These are phyloP conservation scores for Gelatoporia subvermispora DNA, from an alignment of 768 basidiomycete genomes.

Conservation along the genomic window DNA sequence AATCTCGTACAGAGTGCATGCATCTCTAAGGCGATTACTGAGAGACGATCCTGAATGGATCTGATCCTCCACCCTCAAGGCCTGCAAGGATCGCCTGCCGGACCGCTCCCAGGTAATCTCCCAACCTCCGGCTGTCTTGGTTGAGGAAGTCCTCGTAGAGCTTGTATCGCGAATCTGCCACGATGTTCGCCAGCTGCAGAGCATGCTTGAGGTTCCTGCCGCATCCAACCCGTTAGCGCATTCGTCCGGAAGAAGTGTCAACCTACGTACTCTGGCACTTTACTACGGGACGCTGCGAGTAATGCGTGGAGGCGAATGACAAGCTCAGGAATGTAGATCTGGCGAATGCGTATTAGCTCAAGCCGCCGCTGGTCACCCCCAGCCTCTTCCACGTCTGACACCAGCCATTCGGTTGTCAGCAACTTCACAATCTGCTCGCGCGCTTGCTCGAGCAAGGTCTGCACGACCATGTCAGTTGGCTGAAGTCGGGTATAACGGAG, in stretches of 20 bases:
- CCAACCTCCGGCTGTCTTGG: conserved; percentile 54
- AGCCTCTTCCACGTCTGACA: conserved; percentile 44
- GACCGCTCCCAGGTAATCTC: conserved; percentile 72
- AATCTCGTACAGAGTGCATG: too few species aligned
- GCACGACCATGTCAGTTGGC: background rate
- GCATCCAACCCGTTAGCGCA: background rate
- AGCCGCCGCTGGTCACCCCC: conserved; percentile 48
- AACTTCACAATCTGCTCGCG: conserved; percentile 63
- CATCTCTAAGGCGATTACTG: background rate
- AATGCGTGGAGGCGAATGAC: conserved; percentile 79
- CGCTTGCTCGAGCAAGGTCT: conserved; percentile 61
- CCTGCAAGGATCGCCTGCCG: conserved; percentile 67
- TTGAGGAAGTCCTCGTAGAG: conserved; percentile 82
- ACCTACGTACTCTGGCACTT: conserved; percentile 59
- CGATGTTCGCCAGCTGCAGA: conserved; percentile 72
- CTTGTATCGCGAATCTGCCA: conserved; percentile 83
- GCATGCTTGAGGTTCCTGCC: conserved; percentile 71
- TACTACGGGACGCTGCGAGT: conserved; percentile 56
- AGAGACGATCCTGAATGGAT: conserved; percentile 53
- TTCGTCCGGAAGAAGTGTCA: background rate
- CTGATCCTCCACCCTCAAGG: conserved; percentile 70
- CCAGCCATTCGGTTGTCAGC: conserved; percentile 75
- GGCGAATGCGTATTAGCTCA: conserved; percentile 78
- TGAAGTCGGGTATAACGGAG: background rate
- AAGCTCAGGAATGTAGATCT: conserved; percentile 86